Evolutionary conservation across 176 grass and related monocot species (phyloP).

Genomic region (Hordeum vulgare): DNA sequence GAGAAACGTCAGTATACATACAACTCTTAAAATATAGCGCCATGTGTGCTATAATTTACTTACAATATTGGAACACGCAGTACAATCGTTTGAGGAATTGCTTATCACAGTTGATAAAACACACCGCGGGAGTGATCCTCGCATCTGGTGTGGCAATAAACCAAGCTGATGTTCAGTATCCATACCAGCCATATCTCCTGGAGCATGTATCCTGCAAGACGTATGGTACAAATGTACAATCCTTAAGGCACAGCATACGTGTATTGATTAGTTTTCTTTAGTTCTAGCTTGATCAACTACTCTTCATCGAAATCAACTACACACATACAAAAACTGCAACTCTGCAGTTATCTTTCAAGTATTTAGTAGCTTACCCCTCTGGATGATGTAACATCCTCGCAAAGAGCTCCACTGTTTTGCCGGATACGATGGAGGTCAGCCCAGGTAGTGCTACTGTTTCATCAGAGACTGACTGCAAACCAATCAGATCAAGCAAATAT

Average conservation of each 20-base stretch:
- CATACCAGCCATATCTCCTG: conserved; percentile 70
- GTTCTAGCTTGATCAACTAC: not conserved
- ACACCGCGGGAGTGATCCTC: conserved; percentile 62
- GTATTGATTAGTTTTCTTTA: not conserved
- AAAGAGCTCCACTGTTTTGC: conserved; percentile 78
- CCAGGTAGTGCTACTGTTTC: conserved; percentile 62
- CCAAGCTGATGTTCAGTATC: conserved; percentile 73
- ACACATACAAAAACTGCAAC: not conserved
- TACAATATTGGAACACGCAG: conserved; percentile 73
- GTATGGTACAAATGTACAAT: conserved; percentile 6
- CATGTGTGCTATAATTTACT: conserved; percentile 28
- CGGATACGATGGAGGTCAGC: conserved; percentile 72
- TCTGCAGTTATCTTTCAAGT: conserved; percentile 6
- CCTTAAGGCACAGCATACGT: not conserved
- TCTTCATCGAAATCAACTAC: not conserved
- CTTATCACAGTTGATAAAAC: conserved; percentile 44
- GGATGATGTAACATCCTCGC: conserved; percentile 88
- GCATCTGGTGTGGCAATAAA: conserved; percentile 83
- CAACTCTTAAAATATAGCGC: not conserved
- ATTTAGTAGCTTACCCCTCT: conserved; percentile 44
- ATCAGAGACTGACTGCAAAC: conserved; percentile 52
- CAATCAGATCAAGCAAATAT: not conserved
- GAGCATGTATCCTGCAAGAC: conserved; percentile 78
- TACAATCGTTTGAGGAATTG: conserved; percentile 64
- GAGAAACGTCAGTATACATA: conserved; percentile 24